Percentiles rank a stretch among this genome's conserved stretches.
Conservation (phyloP, 805 yeast species). For the Lipomyces chichibuensis region DNA sequence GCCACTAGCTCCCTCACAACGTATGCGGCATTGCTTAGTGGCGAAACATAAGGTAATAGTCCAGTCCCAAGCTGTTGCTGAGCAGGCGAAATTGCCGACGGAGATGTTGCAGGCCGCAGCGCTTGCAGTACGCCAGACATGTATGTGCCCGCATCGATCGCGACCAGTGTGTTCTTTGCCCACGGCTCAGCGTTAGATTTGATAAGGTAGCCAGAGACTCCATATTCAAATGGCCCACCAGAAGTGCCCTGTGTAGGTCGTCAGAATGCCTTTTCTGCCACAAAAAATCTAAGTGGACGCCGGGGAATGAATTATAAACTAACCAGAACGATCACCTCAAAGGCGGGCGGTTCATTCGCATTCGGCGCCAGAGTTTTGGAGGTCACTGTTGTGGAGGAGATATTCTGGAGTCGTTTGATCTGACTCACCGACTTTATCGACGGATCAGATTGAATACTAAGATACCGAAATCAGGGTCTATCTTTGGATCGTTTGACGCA, state of each 20-base stretch:
- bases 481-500: no score
- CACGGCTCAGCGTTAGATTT: conserved; percentile 57
- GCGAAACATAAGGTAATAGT: conserved; percentile 19
- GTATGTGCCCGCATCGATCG: conserved; percentile 83
- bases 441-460: neutral
- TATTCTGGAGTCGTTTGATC: neutral
- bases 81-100: conserved; percentile 1
- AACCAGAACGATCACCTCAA: conserved; percentile 41
- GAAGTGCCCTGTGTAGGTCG: conserved; percentile 58
- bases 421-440: neutral
- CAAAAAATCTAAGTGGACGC: neutral
- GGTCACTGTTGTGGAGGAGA: neutral
- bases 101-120: conserved; percentile 27
- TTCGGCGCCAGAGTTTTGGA: conserved; percentile 4
- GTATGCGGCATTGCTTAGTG: conserved; percentile 37
- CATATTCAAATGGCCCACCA: conserved; percentile 81
- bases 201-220: conserved; percentile 68
- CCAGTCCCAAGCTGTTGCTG: conserved; percentile 27
- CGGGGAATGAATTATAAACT: conserved; percentile 9
- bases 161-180: conserved; percentile 52
- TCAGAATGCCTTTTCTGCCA: neutral
- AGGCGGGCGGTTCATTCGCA: conserved; percentile 28
- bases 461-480: no score
- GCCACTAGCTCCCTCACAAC: conserved; percentile 39
- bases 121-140: conserved; percentile 57